Evolutionary conservation across 352 stramenopile species (phyloP).

Genomic region (Globisporangium nagaii): DNA sequence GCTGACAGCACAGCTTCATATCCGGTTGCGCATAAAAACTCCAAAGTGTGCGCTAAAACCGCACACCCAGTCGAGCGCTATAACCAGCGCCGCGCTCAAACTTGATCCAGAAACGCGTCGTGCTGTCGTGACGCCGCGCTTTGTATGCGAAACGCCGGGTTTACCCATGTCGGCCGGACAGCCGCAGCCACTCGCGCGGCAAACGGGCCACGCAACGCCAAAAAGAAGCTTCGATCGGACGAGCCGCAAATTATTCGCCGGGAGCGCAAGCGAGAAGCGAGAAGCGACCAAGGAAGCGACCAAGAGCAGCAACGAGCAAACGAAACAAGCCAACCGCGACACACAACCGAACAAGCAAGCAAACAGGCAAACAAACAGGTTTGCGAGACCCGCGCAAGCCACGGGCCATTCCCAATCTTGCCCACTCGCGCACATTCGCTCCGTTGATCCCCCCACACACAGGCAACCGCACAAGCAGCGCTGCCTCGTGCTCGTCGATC

Average conservation of each 20-base stretch:
- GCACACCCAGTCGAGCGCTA: too few relatives aligned
- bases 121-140: neutral
- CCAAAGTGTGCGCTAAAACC: too few relatives aligned
- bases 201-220: slow-evolving; percentile 1
- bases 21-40: too few relatives aligned
- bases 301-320: neutral
- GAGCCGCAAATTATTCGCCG: slow-evolving; percentile 9
- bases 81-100: too few relatives aligned
- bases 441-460: neutral
- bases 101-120: too few relatives aligned
- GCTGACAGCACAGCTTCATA: too few relatives aligned
- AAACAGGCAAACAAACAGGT: neutral
- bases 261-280: neutral
- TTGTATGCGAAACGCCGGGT: slow-evolving; percentile 7
- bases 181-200: neutral
- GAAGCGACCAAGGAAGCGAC: neutral
- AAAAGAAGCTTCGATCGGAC: slow-evolving; percentile 12
- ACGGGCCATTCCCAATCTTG: neutral
- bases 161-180: slow-evolving; percentile 1
- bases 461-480: neutral
- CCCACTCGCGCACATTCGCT: neutral
- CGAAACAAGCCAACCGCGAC: too few relatives aligned
- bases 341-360: neutral
- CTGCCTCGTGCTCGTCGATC: neutral
- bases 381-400: neutral